Percentiles rank a stretch among this genome's conserved stretches.
Conservation (phyloP, 371 early-diverging fungal species). For the Mortierella sp. region DNA sequence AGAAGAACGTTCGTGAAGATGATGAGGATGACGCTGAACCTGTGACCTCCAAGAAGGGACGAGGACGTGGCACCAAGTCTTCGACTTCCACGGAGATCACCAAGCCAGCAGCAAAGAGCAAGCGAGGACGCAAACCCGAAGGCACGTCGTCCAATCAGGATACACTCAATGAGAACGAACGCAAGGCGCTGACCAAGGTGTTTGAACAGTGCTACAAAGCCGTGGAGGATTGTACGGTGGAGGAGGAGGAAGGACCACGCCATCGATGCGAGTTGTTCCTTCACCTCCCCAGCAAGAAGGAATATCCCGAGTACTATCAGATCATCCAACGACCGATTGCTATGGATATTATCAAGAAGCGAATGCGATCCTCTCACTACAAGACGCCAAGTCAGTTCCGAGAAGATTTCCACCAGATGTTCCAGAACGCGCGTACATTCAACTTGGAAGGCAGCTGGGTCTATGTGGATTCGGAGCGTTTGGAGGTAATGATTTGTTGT, state of each 20-base stretch:
- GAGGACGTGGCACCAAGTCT: slow-evolving; percentile 35
- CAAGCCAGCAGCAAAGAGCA: slow-evolving; percentile 25
- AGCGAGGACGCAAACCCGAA: slow-evolving; percentile 40
- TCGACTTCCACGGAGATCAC: slow-evolving; percentile 33
- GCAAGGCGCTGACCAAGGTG: slow-evolving; percentile 61
- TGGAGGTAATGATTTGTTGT: slow-evolving; percentile 51
- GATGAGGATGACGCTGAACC: slow-evolving; percentile 30
- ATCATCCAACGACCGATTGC: slow-evolving; percentile 89
- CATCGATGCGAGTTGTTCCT: slow-evolving; percentile 74
- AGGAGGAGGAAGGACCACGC: slow-evolving; percentile 62
- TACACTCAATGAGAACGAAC: slow-evolving; percentile 54
- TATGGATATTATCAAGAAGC: slow-evolving; percentile 74
- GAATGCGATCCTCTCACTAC: slow-evolving; percentile 67
- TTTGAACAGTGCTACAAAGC: slow-evolving; percentile 63
- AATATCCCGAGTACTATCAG: slow-evolving; percentile 88
- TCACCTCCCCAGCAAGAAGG: slow-evolving; percentile 77
- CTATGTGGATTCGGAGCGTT: slow-evolving; percentile 77
- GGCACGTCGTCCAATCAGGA: slow-evolving; percentile 28
- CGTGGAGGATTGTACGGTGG: slow-evolving; percentile 63
- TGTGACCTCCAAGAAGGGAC: slow-evolving; percentile 31
- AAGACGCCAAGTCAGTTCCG: slow-evolving; percentile 62
- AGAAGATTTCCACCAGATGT: slow-evolving; percentile 78
- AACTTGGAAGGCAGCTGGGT: slow-evolving; percentile 85
- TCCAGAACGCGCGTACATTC: slow-evolving; percentile 81
- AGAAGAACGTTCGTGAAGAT: slow-evolving; percentile 18